Conservation (phyloP, 2,329 filamentous ascomycete genomes). For the Xylaria sp. region DNA sequence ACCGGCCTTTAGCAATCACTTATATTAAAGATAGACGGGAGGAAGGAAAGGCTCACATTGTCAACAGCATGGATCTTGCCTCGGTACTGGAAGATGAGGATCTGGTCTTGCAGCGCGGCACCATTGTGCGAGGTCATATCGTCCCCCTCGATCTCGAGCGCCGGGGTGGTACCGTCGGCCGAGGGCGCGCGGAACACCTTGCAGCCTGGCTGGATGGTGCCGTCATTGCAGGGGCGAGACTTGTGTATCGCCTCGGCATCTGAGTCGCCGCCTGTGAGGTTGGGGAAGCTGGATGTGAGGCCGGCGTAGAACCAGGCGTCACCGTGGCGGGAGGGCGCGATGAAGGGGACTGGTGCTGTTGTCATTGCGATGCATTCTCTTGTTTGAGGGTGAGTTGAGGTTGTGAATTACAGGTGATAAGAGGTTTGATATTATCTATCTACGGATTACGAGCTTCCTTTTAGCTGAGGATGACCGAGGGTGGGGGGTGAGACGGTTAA, state of each 20-base stretch:
- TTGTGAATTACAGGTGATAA: no score
- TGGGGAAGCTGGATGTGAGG: constrained; percentile 49
- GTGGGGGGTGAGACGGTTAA: neutral
- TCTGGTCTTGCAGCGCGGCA: constrained; percentile 48
- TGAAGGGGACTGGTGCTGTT: constrained; percentile 16
- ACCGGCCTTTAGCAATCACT: constrained; percentile 4
- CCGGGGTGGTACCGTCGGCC: constrained; percentile 32
- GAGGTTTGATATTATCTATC: no score
- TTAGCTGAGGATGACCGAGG: no score
- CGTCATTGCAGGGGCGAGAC: constrained; percentile 35
- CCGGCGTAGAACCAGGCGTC: constrained; percentile 51
- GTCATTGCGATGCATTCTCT: constrained; percentile 10
- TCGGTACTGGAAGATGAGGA: constrained; percentile 60
- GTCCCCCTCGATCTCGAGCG: constrained; percentile 35
- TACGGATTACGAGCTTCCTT: neutral
- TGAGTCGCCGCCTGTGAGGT: constrained; percentile 36
- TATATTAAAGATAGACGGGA: no score
- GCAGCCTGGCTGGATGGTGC: constrained; percentile 44
- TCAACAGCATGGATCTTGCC: constrained; percentile 63
- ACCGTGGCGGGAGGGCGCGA: constrained; percentile 21
- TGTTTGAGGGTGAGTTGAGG: neutral
- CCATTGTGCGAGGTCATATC: constrained; percentile 27
- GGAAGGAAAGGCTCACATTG: constrained; percentile 46
- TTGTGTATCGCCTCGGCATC: constrained; percentile 37
- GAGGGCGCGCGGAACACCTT: constrained; percentile 51